Conservation (phyloP, 2,329 filamentous ascomycete genomes). For the Pezicula rhizophila region DNA sequence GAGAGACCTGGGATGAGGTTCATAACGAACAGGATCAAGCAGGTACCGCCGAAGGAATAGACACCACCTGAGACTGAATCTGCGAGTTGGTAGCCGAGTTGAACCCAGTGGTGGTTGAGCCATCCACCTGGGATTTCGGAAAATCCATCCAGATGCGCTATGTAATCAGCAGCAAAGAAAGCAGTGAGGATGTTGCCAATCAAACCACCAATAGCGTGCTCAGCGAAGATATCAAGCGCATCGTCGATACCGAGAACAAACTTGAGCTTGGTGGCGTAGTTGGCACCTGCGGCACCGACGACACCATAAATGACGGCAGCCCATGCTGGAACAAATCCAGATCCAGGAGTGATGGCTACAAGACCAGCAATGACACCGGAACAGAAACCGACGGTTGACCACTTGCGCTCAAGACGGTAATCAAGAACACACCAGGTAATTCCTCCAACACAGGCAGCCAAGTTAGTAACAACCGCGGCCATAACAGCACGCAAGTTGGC, state of each 20-base stretch:
- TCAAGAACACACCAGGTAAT: conserved; percentile 88
- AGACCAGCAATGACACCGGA: conserved; percentile 83
- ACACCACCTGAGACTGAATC: conserved; percentile 70
- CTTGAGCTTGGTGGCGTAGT: conserved; percentile 89
- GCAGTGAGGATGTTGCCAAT: conserved; percentile 75
- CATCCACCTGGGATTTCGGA: conserved; percentile 68
- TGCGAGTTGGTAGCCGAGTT: conserved; percentile 77
- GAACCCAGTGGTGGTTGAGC: conserved; percentile 78
- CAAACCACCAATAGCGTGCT: conserved; percentile 71
- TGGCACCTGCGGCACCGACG: conserved; percentile 70
- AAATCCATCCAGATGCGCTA: conserved; percentile 71
- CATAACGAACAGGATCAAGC: conserved; percentile 72
- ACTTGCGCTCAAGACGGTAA: conserved; percentile 83
- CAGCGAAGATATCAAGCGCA: conserved; percentile 82
- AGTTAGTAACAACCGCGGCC: conserved; percentile 80
- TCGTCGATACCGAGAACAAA: conserved; percentile 77
- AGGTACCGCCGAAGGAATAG: conserved; percentile 75
- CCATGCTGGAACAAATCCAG: conserved; percentile 79
- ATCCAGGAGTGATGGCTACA: conserved; percentile 83
- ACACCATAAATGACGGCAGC: conserved; percentile 74
- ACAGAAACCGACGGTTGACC: conserved; percentile 90
- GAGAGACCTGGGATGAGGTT: conserved; percentile 72
- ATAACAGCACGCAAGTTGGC: conserved; percentile 82
- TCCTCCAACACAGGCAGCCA: conserved; percentile 77
- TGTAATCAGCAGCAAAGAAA: conserved; percentile 80